A percentile compares a stretch with the other conserved stretches of the same genome.
These are phyloP conservation scores for Coemansia sp. DNA, from an alignment of 192 early-diverging fungal genomes.

Conservation along the genomic window DNA sequence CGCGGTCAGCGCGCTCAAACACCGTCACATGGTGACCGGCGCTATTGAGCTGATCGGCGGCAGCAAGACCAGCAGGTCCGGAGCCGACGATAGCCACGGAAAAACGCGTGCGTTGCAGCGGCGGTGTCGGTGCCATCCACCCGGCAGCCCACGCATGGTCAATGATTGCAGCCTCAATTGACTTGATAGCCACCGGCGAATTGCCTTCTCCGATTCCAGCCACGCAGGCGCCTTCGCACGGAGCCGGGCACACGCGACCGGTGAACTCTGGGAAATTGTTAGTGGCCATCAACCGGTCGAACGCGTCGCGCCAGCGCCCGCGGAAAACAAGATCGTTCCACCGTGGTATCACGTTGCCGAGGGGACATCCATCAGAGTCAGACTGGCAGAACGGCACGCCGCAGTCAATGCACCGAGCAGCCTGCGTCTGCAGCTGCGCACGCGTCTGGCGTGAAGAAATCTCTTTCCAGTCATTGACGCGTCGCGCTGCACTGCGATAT, in stretches of 20 bases:
- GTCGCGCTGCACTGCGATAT: constrained; percentile 82
- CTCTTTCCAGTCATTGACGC: constrained; percentile 91
- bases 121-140: constrained; percentile 91
- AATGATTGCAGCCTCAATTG: constrained; percentile 96
- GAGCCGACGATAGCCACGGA: constrained; percentile 89
- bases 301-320: constrained; percentile 94
- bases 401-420: constrained; percentile 97
- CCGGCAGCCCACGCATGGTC: constrained; percentile 95
- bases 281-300: constrained; percentile 90
- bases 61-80: constrained; percentile 92
- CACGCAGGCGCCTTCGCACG: constrained; percentile 95
- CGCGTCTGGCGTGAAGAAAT: constrained; percentile 84
- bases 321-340: constrained; percentile 98
- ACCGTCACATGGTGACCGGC: constrained; percentile 94
- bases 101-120: constrained; percentile 75
- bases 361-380: constrained; percentile 90
- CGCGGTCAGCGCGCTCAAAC: constrained; percentile 95
- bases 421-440: constrained; percentile 84
- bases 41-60: constrained; percentile 97
- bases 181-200: constrained; percentile 91
- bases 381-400: constrained; percentile 99
- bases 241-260: constrained; percentile 97
- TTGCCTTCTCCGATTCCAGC: constrained; percentile 84
- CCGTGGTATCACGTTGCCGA: constrained; percentile 98
- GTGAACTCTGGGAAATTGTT: constrained; percentile 99